phyloP scores from a whole-genome alignment of 2,329 filamentous ascomycete genomes.

The Xylariaceae sp. region DNA sequence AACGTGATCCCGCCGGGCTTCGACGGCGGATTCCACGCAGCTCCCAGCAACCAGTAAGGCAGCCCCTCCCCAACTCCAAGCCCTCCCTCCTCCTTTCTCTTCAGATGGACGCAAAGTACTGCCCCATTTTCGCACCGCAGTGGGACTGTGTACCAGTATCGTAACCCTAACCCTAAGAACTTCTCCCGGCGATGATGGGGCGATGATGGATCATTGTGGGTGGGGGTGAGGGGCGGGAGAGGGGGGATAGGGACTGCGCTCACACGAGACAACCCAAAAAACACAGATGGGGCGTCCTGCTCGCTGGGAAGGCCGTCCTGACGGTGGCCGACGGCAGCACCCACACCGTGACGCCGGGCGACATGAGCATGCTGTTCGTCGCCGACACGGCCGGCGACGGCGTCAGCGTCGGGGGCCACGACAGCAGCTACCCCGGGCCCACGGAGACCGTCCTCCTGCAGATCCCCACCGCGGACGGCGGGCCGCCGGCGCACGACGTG shows the following conservation, averaged over 20 bases:
- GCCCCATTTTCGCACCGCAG: too few relatives aligned
- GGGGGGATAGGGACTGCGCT: neutral
- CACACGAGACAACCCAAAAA: neutral
- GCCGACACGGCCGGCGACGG: slow-evolving; percentile 29
- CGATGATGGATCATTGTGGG: too few relatives aligned
- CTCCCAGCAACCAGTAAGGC: slow-evolving; percentile 32
- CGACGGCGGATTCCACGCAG: slow-evolving; percentile 16
- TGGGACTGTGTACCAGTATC: too few relatives aligned
- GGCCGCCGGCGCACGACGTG: slow-evolving; percentile 5
- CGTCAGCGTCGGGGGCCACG: slow-evolving; percentile 8
- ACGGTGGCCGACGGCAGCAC: slow-evolving; percentile 28
- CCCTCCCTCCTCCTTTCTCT: too few relatives aligned
- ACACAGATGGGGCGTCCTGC: slow-evolving; percentile 25
- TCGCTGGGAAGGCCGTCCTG: slow-evolving; percentile 31
- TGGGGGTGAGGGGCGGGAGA: neutral
- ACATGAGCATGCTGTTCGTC: slow-evolving; percentile 31
- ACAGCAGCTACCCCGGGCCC: slow-evolving; percentile 3
- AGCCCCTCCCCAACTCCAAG: neutral
- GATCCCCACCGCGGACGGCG: slow-evolving; percentile 6
- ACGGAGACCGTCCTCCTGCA: slow-evolving; percentile 5
- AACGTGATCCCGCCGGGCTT: neutral
- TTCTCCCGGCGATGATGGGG: too few relatives aligned
- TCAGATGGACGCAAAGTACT: too few relatives aligned
- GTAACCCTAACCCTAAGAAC: neutral
- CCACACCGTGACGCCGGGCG: slow-evolving; percentile 29